Percentiles rank a stretch among this genome's conserved stretches.
Evolutionary conservation across 2,329 filamentous ascomycete genomes (phyloP).

Genomic region (Cytospora piceae): DNA sequence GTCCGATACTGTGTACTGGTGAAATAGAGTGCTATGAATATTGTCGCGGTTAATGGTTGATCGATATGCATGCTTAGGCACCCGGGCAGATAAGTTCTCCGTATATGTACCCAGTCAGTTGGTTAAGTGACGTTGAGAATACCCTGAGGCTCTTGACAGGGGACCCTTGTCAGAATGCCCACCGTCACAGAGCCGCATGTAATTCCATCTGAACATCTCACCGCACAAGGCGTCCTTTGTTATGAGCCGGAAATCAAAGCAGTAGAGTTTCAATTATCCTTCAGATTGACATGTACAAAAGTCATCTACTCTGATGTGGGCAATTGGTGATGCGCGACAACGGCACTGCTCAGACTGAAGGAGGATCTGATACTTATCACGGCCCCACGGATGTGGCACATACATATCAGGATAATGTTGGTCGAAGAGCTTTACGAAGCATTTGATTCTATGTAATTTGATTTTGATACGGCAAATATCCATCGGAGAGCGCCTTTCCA

Average conservation of each 20-base stretch:
- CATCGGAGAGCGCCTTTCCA: background rate
- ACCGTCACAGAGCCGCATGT: background rate
- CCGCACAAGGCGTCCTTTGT: background rate
- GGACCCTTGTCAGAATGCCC: constrained; percentile 7
- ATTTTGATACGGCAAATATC: background rate
- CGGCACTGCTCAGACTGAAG: background rate
- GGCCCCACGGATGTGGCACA: background rate
- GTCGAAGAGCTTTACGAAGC: background rate
- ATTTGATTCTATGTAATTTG: background rate
- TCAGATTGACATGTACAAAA: background rate
- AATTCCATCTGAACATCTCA: background rate
- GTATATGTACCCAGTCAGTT: background rate
- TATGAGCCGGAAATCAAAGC: background rate
- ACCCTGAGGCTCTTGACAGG: constrained; percentile 3
- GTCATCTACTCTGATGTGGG: background rate
- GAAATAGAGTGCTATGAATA: background rate
- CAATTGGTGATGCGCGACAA: background rate
- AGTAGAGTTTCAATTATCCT: background rate
- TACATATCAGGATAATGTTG: background rate
- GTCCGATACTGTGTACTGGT: background rate
- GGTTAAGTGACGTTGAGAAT: constrained; percentile 17
- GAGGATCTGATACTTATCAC: background rate
- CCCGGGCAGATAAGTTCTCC: background rate
- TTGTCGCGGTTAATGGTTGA: background rate
- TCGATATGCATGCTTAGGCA: too few relatives aligned